Evolutionary conservation across 352 stramenopile genomes (phyloP), one percentile per base, ranked within the genome.

Genomic region (Globisporangium lucens): DNA sequence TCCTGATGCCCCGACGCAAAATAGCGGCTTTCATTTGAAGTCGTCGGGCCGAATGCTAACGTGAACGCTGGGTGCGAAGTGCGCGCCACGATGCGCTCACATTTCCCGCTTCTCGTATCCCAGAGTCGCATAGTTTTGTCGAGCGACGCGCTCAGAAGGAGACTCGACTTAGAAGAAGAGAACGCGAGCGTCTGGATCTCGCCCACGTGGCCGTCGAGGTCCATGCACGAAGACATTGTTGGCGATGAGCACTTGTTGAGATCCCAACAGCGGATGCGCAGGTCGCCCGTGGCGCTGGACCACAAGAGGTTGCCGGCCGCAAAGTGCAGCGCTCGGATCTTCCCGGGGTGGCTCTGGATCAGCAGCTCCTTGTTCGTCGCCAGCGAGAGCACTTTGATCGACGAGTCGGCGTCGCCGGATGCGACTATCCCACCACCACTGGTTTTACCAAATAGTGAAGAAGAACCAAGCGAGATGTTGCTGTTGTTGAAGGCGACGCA

Each of bases 121-220:
- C 85, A 93, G n/a, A 93, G 68, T 0, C 87, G 72, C 5, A 93
- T 68, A 0, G 80, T 90, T 30, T 76, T 78, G 63, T 93, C 83
- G 51, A 89, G 73, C 10, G 84, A 74, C 22, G 81, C 61, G 49
- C 73, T 88, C 3, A 88, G 38, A 10, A 85, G 29, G 15, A 65
- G 29, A 63, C 38, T 33, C 61, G 33, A 30, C 41, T 46, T 4
- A 35, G 36, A 43, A 13, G 36, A 51, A n/a, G 72, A 46, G 46
- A 85, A 77, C 7, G 74, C 65, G 33, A 90, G 71, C 9, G 80
- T 71, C 24, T 89, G 80, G 61, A 94, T 78, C 67, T 93, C 86
- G 13, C 76, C 80, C 4, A 82, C 80, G 57, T 94, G 84, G 10
- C 86, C 86, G 29, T 89, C 79, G 41, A 93, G 72, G 2, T 75